Evolutionary conservation across 495 filamentous ascomycete species (phyloP), one percentile per base, ranked within the genome.

Genomic region (Bacidia gigantensis): DNA sequence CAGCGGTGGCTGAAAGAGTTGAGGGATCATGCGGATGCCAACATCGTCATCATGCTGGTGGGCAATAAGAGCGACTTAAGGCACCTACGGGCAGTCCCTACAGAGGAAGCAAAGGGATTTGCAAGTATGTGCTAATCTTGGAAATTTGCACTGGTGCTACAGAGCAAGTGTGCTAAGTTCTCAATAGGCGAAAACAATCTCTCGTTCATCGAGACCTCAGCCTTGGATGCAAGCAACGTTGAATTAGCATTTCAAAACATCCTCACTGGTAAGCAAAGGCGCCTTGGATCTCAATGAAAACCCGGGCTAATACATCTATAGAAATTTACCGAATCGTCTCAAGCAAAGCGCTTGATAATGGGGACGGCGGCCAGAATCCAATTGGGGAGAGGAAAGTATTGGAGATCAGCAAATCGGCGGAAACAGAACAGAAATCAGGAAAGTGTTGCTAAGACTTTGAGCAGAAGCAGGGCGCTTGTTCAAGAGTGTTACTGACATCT

Each of bases 21-120:
- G 64, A 83, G 92, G 55, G 89, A 95, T 63, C 90, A 99, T 70
- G 93, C 93, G 58, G 93, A 99, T 65, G 87, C 86, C 57, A 99
- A 99, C 73, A 99, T 99, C 56, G 93, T 99, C 54, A 99, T 99
- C 68, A 97, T 99, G 92, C 73, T 99, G 61, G 93, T 97, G 48
- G 93, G 93, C 59, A 99, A 99, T 78, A 99, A 99, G 84, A 97
- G 90, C 66, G 93, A 99, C 95, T 83, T 95, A 79, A 82, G 89
- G 70, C 93, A 99, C 72, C 74, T 99, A 67, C 79, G 93, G 65
- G 93, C 93, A 53, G 93, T 99, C 50, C 89, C 93, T 51, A 99
- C 93, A 52, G 93, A 99, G 62, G 93, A 97, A 68, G 92, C 90
- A 58, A 99, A 97, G 75, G 75, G 84, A 58, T 97, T 99, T 81